Evolutionary conservation across 257 asterid species (phyloP).

Genomic region (Galeopsis tetrahit): DNA sequence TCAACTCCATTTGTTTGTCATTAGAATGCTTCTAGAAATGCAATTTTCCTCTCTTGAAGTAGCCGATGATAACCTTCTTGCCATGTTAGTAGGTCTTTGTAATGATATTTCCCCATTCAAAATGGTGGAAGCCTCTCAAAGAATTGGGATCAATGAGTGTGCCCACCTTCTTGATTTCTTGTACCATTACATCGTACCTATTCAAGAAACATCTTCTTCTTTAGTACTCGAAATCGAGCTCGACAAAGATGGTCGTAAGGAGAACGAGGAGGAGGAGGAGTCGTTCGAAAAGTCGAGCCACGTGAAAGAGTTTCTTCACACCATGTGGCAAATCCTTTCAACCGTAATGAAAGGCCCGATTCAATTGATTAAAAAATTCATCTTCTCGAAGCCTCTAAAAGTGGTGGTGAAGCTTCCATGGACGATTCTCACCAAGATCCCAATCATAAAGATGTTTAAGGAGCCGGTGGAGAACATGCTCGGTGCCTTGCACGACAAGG

Average conservation of each 20-base stretch:
- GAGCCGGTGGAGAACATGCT: conserved; percentile 41
- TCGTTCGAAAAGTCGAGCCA: conserved; percentile 25
- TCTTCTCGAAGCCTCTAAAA: conserved; percentile 46
- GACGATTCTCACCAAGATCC: conserved; percentile 45
- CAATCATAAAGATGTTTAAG: conserved; percentile 35
- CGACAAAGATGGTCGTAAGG: neutral
- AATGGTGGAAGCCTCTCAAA: conserved; percentile 15
- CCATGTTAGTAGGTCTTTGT: conserved; percentile 43
- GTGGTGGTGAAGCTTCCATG: conserved; percentile 47
- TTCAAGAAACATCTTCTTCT: conserved; percentile 30
- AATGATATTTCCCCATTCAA: conserved; percentile 55
- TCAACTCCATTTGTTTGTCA: conserved; percentile 60
- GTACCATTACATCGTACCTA: conserved; percentile 55
- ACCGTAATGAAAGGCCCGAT: conserved; percentile 35
- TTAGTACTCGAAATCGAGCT: conserved; percentile 25
- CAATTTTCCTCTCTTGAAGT: conserved; percentile 40
- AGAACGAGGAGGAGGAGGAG: neutral
- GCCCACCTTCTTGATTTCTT: conserved; percentile 62
- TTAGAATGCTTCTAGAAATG: conserved; percentile 50
- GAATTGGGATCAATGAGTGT: conserved; percentile 9
- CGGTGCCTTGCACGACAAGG: neutral
- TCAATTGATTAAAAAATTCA: conserved; percentile 31
- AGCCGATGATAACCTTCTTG: conserved; percentile 41
- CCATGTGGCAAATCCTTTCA: conserved; percentile 38
- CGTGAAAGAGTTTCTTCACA: conserved; percentile 8